phyloP scores from a whole-genome alignment of 352 stramenopile species.

The Pythium coloratum region DNA sequence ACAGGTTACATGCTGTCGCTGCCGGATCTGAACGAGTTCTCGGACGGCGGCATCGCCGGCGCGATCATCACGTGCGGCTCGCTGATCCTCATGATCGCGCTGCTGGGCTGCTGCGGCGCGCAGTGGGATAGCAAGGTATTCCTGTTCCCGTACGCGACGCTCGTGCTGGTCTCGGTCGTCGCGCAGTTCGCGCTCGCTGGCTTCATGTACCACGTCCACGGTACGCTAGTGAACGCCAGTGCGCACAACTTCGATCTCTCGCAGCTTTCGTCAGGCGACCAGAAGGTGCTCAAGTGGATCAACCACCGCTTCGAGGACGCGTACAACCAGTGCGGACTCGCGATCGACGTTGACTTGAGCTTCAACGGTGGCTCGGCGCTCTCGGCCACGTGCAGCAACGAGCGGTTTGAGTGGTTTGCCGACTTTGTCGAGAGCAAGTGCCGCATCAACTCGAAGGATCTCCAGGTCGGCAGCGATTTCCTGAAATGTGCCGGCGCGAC shows the following conservation, averaged over 20 bases:
- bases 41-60: conserved; percentile 70
- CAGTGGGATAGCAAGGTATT: conserved; percentile 88
- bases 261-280: conserved; percentile 49
- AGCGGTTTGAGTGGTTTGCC: conserved; percentile 70
- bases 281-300: conserved; percentile 71
- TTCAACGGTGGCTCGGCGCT: conserved; percentile 36
- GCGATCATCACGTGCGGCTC: conserved; percentile 80
- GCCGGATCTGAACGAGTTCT: conserved; percentile 81
- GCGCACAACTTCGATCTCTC: conserved; percentile 74
- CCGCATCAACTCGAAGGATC: conserved; percentile 53
- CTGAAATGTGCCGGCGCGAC: conserved; percentile 63
- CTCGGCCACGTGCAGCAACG: conserved; percentile 54
- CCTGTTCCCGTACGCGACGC: conserved; percentile 78
- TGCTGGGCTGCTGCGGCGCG: conserved; percentile 78
- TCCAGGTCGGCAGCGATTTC: conserved; percentile 60
- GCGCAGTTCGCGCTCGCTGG: conserved; percentile 75
- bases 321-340: conserved; percentile 69
- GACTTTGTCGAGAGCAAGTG: conserved; percentile 73
- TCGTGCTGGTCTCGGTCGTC: conserved; percentile 77
- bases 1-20: conserved; percentile 80
- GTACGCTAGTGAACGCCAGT: conserved; percentile 60
- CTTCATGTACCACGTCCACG: conserved; percentile 82
- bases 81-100: conserved; percentile 74
- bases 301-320: conserved; percentile 75
- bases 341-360: conserved; percentile 65